These are phyloP conservation scores for Chlorella sorokiniana DNA, from an alignment of 139 green algal species.

Conservation along the genomic window DNA sequence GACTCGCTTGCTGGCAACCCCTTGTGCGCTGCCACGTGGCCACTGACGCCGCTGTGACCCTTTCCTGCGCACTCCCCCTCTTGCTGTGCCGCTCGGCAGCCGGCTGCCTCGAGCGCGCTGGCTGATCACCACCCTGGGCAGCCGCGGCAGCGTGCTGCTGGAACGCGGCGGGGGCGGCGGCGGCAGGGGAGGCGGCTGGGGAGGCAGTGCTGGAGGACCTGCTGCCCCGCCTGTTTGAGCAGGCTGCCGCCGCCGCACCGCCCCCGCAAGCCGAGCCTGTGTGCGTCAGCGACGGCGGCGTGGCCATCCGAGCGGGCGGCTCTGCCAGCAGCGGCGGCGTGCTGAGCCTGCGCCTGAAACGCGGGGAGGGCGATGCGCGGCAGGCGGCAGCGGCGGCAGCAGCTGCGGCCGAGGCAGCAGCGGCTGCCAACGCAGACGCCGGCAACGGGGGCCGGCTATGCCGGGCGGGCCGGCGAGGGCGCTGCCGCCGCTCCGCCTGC, in stretches of 20 bases:
- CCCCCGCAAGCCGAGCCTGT: background rate
- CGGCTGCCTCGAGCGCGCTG: constrained; percentile 70
- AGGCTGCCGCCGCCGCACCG: constrained; percentile 3
- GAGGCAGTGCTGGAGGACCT: constrained; percentile 35
- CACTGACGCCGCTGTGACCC: no score
- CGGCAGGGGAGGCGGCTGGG: background rate
- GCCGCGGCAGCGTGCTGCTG: constrained; percentile 72
- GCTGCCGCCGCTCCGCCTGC: background rate
- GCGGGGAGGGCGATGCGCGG: background rate
- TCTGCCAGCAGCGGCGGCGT: background rate
- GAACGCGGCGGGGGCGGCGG: constrained; percentile 35
- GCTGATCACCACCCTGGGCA: constrained; percentile 75
- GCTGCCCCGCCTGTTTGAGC: constrained; percentile 21
- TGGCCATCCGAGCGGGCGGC: background rate
- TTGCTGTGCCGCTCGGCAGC: background rate
- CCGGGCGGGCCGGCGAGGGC: background rate
- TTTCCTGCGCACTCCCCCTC: background rate
- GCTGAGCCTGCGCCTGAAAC: background rate
- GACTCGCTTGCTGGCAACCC: no score
- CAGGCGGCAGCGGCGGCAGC: background rate
- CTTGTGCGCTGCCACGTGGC: no score
- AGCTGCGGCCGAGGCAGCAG: constrained; percentile 53
- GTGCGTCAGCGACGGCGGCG: constrained; percentile 11
- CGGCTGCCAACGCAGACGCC: constrained; percentile 70
- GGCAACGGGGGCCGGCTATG: constrained; percentile 50